Evolutionary conservation across 2,329 filamentous ascomycete genomes (phyloP), one percentile per base, ranked within the genome.

Genomic region (Monascus ruber): DNA sequence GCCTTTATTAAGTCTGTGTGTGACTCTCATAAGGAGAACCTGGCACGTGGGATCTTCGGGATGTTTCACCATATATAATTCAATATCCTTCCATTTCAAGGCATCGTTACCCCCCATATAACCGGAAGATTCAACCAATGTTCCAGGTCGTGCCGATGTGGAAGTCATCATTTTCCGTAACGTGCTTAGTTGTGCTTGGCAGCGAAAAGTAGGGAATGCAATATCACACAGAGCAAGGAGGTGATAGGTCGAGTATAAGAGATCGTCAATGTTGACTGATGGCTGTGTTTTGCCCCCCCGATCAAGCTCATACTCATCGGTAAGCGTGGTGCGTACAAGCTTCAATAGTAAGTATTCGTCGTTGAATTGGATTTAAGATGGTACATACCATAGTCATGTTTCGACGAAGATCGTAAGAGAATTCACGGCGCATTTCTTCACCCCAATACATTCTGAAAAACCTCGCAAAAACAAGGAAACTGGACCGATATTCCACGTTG

Each of bases 81-180:
- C 38, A 36, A 53, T 48, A 42, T 53, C 45, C 31, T 51, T 49
- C 47, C 37, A 53, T 44, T 51, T 52, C n/a, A 52, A 37, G 0
- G 42, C 34, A 34, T 52, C 42, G 10, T 46, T 47, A 17, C 24
- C 34, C 24, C 38, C 26, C 8, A 47, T 39, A 29, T 53, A 50
- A 9, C 42, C 42, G 2, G 36, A 42, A n/a, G 44, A 47, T 34
- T 46, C 36, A 10, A 50, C n/a, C 2, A 53, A 34, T 6, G 43
- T 53, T 29, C 49, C 35, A 29, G 46, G 44, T 28, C 42, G 39
- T 3, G 46, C 45, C 24, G 27, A 41, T 33, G 39, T 48, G 2
- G 42, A 47, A 4, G 35, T 43, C 40, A 52, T 53, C 35, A 50
- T 53, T 40, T 51, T 51, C 40, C 44, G 25, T 5, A 49, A 28